Evolutionary conservation across 2,329 filamentous ascomycete species (phyloP), one percentile per base, ranked within the genome.

Genomic region (Apiospora aurea): DNA sequence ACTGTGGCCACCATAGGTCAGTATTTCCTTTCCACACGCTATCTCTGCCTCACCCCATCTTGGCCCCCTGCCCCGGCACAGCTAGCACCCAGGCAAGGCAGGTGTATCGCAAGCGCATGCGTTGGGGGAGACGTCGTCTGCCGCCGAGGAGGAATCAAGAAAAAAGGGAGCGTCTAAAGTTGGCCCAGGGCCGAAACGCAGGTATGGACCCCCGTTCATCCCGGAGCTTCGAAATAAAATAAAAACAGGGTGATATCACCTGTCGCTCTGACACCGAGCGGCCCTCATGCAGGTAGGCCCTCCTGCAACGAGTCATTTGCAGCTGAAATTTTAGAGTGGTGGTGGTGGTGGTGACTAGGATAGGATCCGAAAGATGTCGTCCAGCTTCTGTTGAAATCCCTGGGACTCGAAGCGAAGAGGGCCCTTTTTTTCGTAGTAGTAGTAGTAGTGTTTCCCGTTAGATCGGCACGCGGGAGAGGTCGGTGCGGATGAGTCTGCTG

Each of bases 241-340:
- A 49, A 49, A 41, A 41, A 38, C 10, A 64, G 57, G 29, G 57
- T 41, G 57, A 64, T 64, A 64, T 41, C 57, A 64, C 57, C 57
- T 64, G 57, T 64, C 57, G 57, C 41, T 64, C 34, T 64, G 57
- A 64, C 57, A 64, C 57, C 57, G 57, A 41, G 57, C 57, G 57
- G 6, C 53, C 53, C 57, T 64, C 57, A 64, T 64, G 57, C 57
- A 41, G 57, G 57, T 24, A 61, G 53, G 57, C 34, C 34, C 57
- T 64, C 57, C 41, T 64, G 57, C 57, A 41, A 41, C 57, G 57
- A 64, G 57, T 64, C 57, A 64, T 64, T 64, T 18, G 57, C 57
- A 64, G 57, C 57, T 64, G 57, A 64, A 64, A 64, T 41, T 41
- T 64, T 64, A 64, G 57, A 61, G 57, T 34, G 46, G 18, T 49